Evolutionary conservation across 1,284 basidiomycete genomes (phyloP).

Genomic region (Meripilus lineatus): DNA sequence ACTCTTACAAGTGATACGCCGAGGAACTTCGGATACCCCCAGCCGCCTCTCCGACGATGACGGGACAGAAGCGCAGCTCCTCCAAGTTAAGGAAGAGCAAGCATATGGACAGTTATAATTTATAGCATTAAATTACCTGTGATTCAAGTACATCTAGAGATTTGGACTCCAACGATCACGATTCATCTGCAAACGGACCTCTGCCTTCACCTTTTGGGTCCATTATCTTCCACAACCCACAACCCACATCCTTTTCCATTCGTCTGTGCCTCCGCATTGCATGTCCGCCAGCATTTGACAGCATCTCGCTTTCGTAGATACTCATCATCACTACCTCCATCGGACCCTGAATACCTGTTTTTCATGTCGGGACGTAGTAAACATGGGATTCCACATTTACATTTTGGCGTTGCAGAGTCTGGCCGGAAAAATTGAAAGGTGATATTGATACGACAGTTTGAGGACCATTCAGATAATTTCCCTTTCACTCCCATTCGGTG

Average conservation of each 20-base stretch:
- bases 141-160: too few relatives aligned
- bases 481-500: background rate
- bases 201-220: conserved; percentile 73
- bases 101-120: too few relatives aligned
- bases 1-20: too few relatives aligned
- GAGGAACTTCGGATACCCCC: too few relatives aligned
- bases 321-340: background rate
- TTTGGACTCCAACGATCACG: too few relatives aligned
- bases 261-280: conserved; percentile 78
- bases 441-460: conserved; percentile 66
- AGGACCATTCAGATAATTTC: background rate
- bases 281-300: conserved; percentile 82
- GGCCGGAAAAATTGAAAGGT: conserved; percentile 87
- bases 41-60: too few relatives aligned
- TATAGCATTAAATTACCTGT: too few relatives aligned
- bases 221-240: conserved; percentile 77
- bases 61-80: too few relatives aligned
- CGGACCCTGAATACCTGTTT: conserved; percentile 33
- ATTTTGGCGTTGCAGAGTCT: conserved; percentile 73
- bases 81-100: too few relatives aligned
- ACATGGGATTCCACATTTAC: conserved; percentile 77
- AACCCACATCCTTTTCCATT: conserved; percentile 84
- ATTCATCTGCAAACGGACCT: conserved; percentile 41
- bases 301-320: conserved; percentile 26
- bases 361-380: conserved; percentile 81